Conservation (phyloP, 2,329 filamentous ascomycete genomes). For the Botryotinia convoluta region DNA sequence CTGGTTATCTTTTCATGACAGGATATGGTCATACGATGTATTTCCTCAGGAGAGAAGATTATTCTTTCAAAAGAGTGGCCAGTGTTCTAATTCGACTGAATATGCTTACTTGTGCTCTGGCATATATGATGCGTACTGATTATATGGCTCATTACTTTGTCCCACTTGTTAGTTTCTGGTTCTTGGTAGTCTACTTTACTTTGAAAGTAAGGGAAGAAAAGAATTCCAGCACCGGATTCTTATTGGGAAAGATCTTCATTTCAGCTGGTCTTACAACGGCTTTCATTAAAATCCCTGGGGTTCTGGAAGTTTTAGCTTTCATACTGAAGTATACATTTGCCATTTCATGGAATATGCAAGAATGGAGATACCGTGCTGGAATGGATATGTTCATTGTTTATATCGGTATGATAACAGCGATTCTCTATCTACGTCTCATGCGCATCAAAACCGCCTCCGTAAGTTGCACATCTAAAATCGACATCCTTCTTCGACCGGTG, state of each 20-base stretch:
- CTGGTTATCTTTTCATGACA: slow-evolving; percentile 61
- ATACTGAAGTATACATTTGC: slow-evolving; percentile 44
- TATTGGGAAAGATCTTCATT: slow-evolving; percentile 49
- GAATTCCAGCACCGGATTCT: slow-evolving; percentile 45
- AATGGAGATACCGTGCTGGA: slow-evolving; percentile 50
- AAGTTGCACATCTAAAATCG: slow-evolving; percentile 31
- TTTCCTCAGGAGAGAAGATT: slow-evolving; percentile 56
- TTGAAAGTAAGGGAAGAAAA: slow-evolving; percentile 43
- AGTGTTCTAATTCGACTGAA: slow-evolving; percentile 57
- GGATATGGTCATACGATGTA: slow-evolving; percentile 60
- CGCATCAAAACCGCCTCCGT: slow-evolving; percentile 30
- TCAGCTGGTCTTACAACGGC: slow-evolving; percentile 44
- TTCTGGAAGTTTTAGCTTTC: slow-evolving; percentile 44
- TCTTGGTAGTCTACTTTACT: slow-evolving; percentile 54
- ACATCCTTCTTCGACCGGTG: slow-evolving; percentile 25
- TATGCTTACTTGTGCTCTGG: slow-evolving; percentile 50
- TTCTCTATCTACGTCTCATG: slow-evolving; percentile 40
- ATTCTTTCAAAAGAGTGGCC: slow-evolving; percentile 52
- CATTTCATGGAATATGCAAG: slow-evolving; percentile 48
- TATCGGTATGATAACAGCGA: slow-evolving; percentile 52
- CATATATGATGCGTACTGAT: slow-evolving; percentile 55
- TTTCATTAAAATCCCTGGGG: slow-evolving; percentile 41
- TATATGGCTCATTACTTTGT: slow-evolving; percentile 60
- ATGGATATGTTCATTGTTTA: slow-evolving; percentile 57
- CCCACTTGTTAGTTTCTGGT: slow-evolving; percentile 60